Evolutionary conservation across 169 alveolate genomes (phyloP), one percentile per base, ranked within the genome.

Genomic region (Pseudocohnilembus persalinus): DNA sequence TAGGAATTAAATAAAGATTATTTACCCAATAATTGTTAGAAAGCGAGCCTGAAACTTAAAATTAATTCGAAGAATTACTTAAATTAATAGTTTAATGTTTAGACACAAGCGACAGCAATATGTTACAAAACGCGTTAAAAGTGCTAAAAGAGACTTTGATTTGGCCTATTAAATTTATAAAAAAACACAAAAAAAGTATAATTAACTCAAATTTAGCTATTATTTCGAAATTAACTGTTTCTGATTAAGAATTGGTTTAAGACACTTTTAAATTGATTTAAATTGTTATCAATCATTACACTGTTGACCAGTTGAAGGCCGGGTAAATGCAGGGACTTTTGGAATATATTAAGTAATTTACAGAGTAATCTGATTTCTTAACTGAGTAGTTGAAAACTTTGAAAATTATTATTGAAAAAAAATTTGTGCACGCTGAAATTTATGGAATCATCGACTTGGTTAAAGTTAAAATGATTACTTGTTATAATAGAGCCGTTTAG

Each of bases 231-330:
- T 29, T 79, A n/a, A 79, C 84, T 0, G 49, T 34, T 72, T 34
- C 84, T 0, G 84, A 79, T 28, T 29, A 15, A 27, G 84, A 79
- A 11, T 20, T 79, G 63, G 49, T 79, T 29, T 1, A 73, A 29
- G 84, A 79, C 35, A 79, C 84, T 29, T 79, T 79, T 29, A 79
- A 79, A 30, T n/a, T 79, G n/a, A 63, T 79, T 6, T 29, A 35
- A 28, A 64, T 33, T 15, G 64, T 79, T 29, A 64, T 79, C 16
- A 31, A 79, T n/a, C 74, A 79, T 11, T 79, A 31, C 73, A 26
- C 65, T 29, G 49, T 34, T 20, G 25, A 33, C 29, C 73, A 34
- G 20, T 49, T 34, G 63, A 79, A 79, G 30, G 30, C 84, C n/a
- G 30, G 30, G 29, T n/a, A 74, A 0, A 49, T 0, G 63, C 29